Percentiles rank a stretch among this genome's conserved stretches.
These are phyloP conservation scores for Prorocentrum cordatum DNA, from an alignment of 169 alveolate species.

Conservation along the genomic window DNA sequence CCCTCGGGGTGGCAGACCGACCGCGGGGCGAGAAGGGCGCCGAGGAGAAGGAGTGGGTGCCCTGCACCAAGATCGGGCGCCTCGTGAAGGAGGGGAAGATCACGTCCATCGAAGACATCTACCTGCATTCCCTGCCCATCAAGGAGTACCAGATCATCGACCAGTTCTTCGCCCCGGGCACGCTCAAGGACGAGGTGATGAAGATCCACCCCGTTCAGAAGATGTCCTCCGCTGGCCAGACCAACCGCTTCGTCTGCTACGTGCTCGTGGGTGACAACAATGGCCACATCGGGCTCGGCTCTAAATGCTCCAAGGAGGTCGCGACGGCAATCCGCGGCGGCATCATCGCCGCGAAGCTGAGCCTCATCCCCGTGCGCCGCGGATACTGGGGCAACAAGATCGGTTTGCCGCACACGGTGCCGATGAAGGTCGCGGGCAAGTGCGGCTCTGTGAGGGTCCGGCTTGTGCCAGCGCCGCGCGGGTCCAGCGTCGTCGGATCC, in stretches of 20 bases:
- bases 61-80: conserved; percentile 98
- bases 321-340: conserved; percentile 99
- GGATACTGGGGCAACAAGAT: conserved; percentile 99
- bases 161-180: conserved; percentile 87
- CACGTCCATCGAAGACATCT: conserved; percentile 95
- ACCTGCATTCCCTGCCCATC: conserved; percentile 97
- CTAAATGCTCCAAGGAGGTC: conserved; percentile 98
- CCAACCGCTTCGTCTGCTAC: conserved; percentile 99
- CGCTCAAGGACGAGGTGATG: conserved; percentile 97
- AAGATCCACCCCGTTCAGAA: conserved; percentile 99
- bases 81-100: conserved; percentile 93
- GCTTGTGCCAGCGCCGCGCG: conserved; percentile 99
- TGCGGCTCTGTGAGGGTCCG: conserved; percentile 99
- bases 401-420: conserved; percentile 99
- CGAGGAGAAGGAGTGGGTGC: conserved; percentile 97
- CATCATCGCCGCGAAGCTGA: conserved; percentile 95
- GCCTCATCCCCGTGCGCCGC: conserved; percentile 97
- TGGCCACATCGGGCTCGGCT: conserved; percentile 77
- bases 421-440: conserved; percentile 98
- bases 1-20: conserved; percentile 88
- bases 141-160: conserved; percentile 95
- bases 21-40: too few relatives aligned
- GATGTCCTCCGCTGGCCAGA: conserved; percentile 99
- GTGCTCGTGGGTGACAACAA: conserved; percentile 93
- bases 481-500: conserved; percentile 76